Evolutionary conservation across 768 basidiomycete species (phyloP).

Genomic region (Termitomyces sp.): DNA sequence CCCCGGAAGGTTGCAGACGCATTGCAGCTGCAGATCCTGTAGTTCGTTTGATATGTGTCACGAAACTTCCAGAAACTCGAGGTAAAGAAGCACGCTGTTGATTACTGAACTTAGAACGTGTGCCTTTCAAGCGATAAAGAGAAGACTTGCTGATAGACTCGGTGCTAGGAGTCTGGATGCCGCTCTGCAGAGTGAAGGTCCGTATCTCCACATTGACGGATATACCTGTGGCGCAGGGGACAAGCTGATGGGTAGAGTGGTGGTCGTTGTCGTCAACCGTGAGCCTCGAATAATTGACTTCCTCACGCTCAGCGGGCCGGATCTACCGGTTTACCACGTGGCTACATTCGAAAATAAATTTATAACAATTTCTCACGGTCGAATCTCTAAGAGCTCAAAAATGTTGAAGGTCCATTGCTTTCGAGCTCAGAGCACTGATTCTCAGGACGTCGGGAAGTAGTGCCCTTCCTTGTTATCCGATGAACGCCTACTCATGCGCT

Average conservation of each 20-base stretch:
- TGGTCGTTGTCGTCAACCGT: not conserved
- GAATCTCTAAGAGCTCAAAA: no score
- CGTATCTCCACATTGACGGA: slow-evolving; percentile 1
- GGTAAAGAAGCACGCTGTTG: not conserved
- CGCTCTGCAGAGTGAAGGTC: not conserved
- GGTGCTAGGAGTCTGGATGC: not conserved
- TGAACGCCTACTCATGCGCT: no score
- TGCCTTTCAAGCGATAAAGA: not conserved
- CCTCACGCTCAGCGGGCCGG: no score
- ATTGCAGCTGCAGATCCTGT: slow-evolving; percentile 21
- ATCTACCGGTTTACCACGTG: no score
- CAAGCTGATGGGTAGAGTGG: not conserved
- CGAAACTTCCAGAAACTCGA: not conserved
- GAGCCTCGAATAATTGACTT: not conserved
- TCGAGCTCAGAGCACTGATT: no score
- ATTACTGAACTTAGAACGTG: not conserved
- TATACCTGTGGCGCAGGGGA: not conserved
- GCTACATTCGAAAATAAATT: no score
- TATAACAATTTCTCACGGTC: no score
- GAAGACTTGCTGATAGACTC: not conserved
- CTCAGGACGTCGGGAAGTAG: no score
- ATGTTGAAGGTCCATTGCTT: no score
- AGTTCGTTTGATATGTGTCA: slow-evolving; percentile 9
- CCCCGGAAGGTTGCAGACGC: slow-evolving; percentile 9
- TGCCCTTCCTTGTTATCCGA: no score